Evolutionary conservation across 2,329 filamentous ascomycete species (phyloP).

Genomic region (Fusarium verticillioides): DNA sequence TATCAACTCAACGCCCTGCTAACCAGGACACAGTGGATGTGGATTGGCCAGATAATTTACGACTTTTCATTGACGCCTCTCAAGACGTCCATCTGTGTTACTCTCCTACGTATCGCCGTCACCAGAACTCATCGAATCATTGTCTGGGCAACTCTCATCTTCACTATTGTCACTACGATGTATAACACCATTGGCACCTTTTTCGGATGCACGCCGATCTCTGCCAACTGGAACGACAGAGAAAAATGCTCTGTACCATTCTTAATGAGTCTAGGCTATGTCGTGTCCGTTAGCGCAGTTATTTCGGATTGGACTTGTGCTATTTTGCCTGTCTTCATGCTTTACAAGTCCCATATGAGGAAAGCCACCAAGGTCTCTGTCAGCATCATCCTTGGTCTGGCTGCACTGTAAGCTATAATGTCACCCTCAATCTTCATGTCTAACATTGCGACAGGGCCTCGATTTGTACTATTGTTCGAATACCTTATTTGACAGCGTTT

Average conservation of each 20-base stretch:
- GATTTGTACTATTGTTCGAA: constrained; percentile 17
- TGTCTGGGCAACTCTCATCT: constrained; percentile 18
- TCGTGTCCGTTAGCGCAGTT: constrained; percentile 11
- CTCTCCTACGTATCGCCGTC: constrained; percentile 27
- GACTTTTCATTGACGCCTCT: constrained; percentile 20
- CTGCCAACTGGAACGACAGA: background rate
- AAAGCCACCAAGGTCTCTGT: constrained; percentile 26
- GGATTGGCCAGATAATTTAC: constrained; percentile 16
- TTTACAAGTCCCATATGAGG: constrained; percentile 33
- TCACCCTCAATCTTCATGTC: fast-evolving
- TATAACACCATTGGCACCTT: background rate
- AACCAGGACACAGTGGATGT: constrained; percentile 7
- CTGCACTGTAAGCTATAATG: constrained; percentile 5
- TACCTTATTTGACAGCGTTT: constrained; percentile 28
- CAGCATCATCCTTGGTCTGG: constrained; percentile 23
- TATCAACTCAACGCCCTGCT: background rate
- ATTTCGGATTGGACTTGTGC: constrained; percentile 26
- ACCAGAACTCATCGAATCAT: constrained; percentile 16
- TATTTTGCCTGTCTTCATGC: constrained; percentile 22
- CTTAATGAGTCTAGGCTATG: constrained; percentile 7
- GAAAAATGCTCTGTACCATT: background rate
- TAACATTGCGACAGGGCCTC: constrained; percentile 8
- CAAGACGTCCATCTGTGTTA: constrained; percentile 32
- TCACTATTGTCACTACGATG: background rate
- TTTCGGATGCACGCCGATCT: constrained; percentile 4